These are phyloP conservation scores for Tetracladium maxilliforme DNA, from an alignment of 2,329 filamentous ascomycete genomes.

Conservation along the genomic window DNA sequence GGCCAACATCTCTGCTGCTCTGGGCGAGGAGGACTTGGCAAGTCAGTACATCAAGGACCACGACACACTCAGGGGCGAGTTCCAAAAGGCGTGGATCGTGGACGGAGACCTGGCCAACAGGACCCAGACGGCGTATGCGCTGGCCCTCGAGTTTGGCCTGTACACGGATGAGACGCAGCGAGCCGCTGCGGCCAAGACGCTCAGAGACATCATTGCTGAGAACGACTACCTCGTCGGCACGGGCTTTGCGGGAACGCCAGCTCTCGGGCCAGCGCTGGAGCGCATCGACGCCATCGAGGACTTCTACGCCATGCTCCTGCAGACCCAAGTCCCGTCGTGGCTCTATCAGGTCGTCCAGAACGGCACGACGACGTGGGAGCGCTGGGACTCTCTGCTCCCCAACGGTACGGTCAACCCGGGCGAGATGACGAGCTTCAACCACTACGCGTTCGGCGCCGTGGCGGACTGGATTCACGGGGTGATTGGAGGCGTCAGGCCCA, in stretches of 20 bases:
- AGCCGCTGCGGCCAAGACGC: slow-evolving; percentile 5
- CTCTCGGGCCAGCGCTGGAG: slow-evolving; percentile 7
- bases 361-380: slow-evolving; percentile 21
- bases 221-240: slow-evolving; percentile 11
- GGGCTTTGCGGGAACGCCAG: slow-evolving; percentile 14
- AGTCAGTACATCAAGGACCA: slow-evolving; percentile 9
- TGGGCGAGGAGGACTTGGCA: slow-evolving; percentile 15
- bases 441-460: slow-evolving; percentile 19
- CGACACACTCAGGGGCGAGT: slow-evolving; percentile 7
- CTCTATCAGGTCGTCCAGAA: slow-evolving; percentile 20
- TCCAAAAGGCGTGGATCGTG: slow-evolving; percentile 13
- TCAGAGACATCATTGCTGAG: slow-evolving; percentile 7
- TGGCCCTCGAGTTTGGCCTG: slow-evolving; percentile 11
- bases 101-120: slow-evolving; percentile 7
- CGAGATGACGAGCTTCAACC: slow-evolving; percentile 19
- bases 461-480: slow-evolving; percentile 18
- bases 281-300: slow-evolving; percentile 5
- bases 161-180: slow-evolving; percentile 3
- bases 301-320: slow-evolving; percentile 21
- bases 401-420: slow-evolving; percentile 17
- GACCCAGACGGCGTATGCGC: slow-evolving; percentile 12
- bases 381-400: slow-evolving; percentile 19
- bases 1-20: slow-evolving; percentile 15
- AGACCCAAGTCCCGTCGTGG: slow-evolving; percentile 19
- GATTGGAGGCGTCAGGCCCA: slow-evolving; percentile 15